phyloP scores from a whole-genome alignment of 2,329 filamentous ascomycete species.

The Fusarium floridanum region DNA sequence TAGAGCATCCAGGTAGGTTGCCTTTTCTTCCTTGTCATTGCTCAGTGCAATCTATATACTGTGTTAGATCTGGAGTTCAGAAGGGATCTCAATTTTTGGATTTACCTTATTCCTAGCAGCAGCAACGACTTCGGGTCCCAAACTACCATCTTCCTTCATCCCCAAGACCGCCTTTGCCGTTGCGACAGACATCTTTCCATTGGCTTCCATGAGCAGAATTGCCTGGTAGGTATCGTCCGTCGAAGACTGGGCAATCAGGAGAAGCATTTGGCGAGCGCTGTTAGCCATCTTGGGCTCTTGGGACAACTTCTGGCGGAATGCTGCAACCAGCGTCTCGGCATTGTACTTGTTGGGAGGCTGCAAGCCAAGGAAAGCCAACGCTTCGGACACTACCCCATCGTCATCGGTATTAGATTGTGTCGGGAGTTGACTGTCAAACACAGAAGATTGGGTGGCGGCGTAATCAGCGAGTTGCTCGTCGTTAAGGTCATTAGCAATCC shows the following conservation, averaged over 20 bases:
- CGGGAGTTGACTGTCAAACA: slow-evolving; percentile 55
- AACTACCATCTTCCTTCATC: slow-evolving; percentile 36
- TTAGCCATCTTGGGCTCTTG: slow-evolving; percentile 49
- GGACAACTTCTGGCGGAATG: slow-evolving; percentile 52
- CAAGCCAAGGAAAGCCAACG: slow-evolving; percentile 52
- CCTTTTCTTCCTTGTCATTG: slow-evolving; percentile 47
- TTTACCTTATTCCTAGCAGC: slow-evolving; percentile 48
- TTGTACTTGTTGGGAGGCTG: slow-evolving; percentile 52
- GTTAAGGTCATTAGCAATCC: slow-evolving; percentile 52
- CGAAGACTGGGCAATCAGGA: slow-evolving; percentile 51
- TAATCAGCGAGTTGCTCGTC: slow-evolving; percentile 54
- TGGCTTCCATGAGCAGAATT: slow-evolving; percentile 51
- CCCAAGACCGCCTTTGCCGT: slow-evolving; percentile 52
- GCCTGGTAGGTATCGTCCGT: slow-evolving; percentile 52
- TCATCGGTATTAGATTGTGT: slow-evolving; percentile 48
- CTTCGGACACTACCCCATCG: slow-evolving; percentile 49
- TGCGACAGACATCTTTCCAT: slow-evolving; percentile 52
- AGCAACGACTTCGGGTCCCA: slow-evolving; percentile 45
- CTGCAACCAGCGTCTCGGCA: slow-evolving; percentile 51
- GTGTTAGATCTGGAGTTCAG: slow-evolving; percentile 21
- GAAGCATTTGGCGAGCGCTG: slow-evolving; percentile 51
- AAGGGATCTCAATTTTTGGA: not conserved
- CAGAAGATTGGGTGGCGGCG: slow-evolving; percentile 54
- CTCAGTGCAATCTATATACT: slow-evolving; percentile 44
- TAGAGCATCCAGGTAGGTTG: slow-evolving; percentile 52